Evolutionary conservation across 257 asterid species (phyloP).

Genomic region (Salvia splendens): DNA sequence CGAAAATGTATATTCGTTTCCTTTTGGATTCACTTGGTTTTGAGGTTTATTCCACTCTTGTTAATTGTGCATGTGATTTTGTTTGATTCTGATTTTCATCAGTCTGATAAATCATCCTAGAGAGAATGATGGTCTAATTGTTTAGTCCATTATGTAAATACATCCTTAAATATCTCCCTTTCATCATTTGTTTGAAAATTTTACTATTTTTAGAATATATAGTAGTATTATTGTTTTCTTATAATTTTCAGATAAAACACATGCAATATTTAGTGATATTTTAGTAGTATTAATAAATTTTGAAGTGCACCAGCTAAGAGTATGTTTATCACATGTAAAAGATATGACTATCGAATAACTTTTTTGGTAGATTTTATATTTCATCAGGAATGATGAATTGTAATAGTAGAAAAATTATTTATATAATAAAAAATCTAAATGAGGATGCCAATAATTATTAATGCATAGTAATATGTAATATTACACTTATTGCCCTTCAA

Average conservation of each 20-base stretch:
- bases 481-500: too few relatives aligned
- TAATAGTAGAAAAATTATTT: too few relatives aligned
- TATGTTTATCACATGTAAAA: not conserved
- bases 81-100: too few relatives aligned
- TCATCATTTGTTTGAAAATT: too few relatives aligned
- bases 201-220: too few relatives aligned
- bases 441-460: not conserved
- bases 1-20: not conserved
- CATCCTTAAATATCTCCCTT: not conserved
- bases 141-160: not conserved
- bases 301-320: not conserved
- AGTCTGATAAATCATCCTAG: not conserved
- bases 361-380: not conserved
- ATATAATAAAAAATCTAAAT: too few relatives aligned
- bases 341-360: too few relatives aligned
- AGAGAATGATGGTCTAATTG: too few relatives aligned
- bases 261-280: not conserved
- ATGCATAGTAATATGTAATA: not conserved
- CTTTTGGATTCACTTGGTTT: not conserved
- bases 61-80: too few relatives aligned
- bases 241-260: too few relatives aligned
- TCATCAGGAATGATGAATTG: not conserved
- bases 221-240: too few relatives aligned
- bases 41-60: not conserved
- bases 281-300: not conserved